These are phyloP conservation scores for Gastroboletus turbinatus DNA, from an alignment of 1,284 basidiomycete species.

Conservation along the genomic window DNA sequence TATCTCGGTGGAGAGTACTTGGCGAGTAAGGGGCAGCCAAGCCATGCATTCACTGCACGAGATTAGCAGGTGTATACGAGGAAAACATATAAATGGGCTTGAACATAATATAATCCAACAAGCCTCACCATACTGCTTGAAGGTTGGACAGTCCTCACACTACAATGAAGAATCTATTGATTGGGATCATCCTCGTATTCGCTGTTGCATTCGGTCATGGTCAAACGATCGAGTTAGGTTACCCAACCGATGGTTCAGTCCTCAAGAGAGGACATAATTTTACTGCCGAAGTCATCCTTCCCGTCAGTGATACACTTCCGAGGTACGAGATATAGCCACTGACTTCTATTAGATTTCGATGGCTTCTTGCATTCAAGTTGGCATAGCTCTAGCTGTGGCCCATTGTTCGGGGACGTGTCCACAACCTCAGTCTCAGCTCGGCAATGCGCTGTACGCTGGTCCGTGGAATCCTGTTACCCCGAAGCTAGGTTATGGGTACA, in stretches of 20 bases:
- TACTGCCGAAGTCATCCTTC: conserved; percentile 4
- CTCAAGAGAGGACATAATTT: background rate
- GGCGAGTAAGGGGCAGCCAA: background rate
- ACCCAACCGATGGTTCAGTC: conserved; percentile 10
- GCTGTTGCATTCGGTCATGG: background rate
- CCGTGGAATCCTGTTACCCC: background rate
- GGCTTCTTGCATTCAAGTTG: conserved; percentile 14
- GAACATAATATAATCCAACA: background rate
- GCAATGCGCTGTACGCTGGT: background rate
- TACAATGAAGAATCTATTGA: background rate
- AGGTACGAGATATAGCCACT: background rate
- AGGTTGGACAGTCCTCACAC: background rate
- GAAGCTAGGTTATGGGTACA: background rate
- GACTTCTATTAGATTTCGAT: conserved; percentile 4
- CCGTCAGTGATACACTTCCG: background rate
- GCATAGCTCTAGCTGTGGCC: conserved; percentile 15
- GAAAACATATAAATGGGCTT: background rate
- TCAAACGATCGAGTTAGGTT: conserved; percentile 16
- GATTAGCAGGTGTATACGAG: background rate
- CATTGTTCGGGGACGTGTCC: background rate
- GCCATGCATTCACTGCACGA: background rate
- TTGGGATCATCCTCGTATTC: background rate
- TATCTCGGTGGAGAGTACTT: background rate
- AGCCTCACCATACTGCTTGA: background rate
- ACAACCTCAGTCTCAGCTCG: conserved; percentile 5